A percentile compares a stretch with the other conserved stretches of the same genome.
phyloP scores from a whole-genome alignment of 805 yeast genomes.

The Yueomyces sinensis region DNA sequence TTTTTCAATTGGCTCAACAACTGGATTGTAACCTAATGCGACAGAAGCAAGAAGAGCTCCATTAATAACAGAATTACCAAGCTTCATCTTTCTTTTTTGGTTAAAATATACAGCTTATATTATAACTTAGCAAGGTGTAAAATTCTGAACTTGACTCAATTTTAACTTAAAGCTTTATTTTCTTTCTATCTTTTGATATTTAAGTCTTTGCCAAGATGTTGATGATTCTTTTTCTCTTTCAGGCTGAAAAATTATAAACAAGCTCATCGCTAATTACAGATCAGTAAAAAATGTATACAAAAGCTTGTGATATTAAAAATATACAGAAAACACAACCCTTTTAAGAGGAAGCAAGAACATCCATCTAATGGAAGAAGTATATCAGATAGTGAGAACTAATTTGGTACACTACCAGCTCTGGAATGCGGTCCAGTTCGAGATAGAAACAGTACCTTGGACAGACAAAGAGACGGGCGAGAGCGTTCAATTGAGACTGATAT shows the following conservation, averaged over 20 bases:
- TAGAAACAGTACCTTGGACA: slow-evolving; percentile 1
- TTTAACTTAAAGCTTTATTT: neutral
- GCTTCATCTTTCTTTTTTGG: no score
- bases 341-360: neutral
- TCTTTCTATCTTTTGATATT: neutral
- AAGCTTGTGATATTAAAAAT: neutral
- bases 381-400: slow-evolving; percentile 10
- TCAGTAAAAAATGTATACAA: neutral
- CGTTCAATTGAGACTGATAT: slow-evolving; percentile 5
- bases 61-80: no score
- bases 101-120: no score
- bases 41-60: no score
- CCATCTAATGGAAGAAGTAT: neutral
- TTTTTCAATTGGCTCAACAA: slow-evolving; percentile 20
- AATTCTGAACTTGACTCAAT: no score
- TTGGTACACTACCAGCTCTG: slow-evolving; percentile 18
- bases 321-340: neutral
- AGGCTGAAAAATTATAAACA: neutral
- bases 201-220: neutral
- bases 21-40: neutral
- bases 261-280: neutral
- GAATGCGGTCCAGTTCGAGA: slow-evolving; percentile 12
- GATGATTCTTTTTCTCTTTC: neutral
- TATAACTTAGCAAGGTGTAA: no score
- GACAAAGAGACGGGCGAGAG: slow-evolving; percentile 6